Conservation (phyloP, 345 rosid genomes). For the Nephelium lappaceum region DNA sequence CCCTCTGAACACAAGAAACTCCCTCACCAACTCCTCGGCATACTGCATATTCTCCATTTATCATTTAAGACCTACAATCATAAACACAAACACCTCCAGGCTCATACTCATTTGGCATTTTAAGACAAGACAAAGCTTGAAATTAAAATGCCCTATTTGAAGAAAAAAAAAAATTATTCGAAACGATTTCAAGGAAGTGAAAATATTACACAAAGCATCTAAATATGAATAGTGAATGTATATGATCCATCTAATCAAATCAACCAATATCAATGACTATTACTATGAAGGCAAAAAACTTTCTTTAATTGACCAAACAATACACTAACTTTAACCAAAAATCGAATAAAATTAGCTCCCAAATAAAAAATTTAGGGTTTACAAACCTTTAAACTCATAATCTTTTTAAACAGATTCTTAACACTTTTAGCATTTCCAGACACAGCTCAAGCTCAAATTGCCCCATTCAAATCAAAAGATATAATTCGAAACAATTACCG, state of each 20-base stretch:
- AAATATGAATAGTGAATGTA: neutral
- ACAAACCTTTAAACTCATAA: neutral
- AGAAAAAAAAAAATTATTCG: no score
- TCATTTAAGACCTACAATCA: slow-evolving; percentile 6
- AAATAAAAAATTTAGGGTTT: neutral
- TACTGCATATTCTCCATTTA: slow-evolving; percentile 71
- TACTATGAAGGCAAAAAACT: neutral
- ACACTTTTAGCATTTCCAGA: no score
- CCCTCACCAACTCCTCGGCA: slow-evolving; percentile 72
- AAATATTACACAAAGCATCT: neutral
- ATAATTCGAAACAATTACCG: no score
- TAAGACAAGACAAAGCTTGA: neutral
- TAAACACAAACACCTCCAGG: no score
- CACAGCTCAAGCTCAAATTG: no score
- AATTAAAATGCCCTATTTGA: neutral
- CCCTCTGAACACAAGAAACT: slow-evolving; percentile 70
- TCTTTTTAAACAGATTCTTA: no score
- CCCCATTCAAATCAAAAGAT: no score
- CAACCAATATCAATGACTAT: neutral
- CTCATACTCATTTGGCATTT: neutral
- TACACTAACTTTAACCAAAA: neutral
- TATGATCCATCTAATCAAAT: neutral
- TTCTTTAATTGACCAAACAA: neutral
- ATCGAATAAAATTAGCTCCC: neutral
- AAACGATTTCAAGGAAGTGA: neutral